These are phyloP conservation scores for Lepidopterella palustris DNA, from an alignment of 495 filamentous ascomycete species.

Conservation along the genomic window DNA sequence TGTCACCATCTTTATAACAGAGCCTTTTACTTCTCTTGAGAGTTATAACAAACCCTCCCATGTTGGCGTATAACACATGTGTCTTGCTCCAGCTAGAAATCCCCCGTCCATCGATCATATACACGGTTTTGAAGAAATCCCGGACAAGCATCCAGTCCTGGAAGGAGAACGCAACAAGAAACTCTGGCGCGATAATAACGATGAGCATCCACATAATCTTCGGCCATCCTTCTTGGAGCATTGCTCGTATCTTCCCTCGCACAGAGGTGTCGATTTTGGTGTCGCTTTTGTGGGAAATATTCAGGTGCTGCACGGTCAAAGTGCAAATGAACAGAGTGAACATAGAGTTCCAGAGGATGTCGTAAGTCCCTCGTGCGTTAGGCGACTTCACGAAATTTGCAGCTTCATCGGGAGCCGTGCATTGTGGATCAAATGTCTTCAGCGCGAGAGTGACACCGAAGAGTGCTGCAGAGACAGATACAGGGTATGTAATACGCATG, in stretches of 20 bases:
- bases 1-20: not conserved
- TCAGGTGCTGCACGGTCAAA: constrained; percentile 11
- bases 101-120: not conserved
- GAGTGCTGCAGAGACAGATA: too few species aligned
- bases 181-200: not conserved
- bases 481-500: too few species aligned
- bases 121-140: not conserved
- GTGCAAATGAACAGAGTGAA: constrained; percentile 10
- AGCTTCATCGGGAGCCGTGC: not conserved
- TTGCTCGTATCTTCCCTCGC: not conserved
- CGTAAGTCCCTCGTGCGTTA: not conserved
- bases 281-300: not conserved
- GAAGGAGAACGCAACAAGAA: not conserved
- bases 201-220: not conserved
- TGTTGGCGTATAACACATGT: not conserved
- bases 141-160: not conserved
- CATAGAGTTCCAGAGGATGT: constrained; percentile 10
- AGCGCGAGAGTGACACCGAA: too few species aligned
- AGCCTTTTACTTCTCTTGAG: not conserved
- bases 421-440: not conserved
- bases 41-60: not conserved
- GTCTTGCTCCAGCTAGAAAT: not conserved
- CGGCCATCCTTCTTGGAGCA: not conserved
- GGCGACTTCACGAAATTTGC: not conserved
- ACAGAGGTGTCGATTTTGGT: not conserved